Base-by-base conservation (phyloP, 441 rosid species). In the Syzygium malaccense region DNA sequence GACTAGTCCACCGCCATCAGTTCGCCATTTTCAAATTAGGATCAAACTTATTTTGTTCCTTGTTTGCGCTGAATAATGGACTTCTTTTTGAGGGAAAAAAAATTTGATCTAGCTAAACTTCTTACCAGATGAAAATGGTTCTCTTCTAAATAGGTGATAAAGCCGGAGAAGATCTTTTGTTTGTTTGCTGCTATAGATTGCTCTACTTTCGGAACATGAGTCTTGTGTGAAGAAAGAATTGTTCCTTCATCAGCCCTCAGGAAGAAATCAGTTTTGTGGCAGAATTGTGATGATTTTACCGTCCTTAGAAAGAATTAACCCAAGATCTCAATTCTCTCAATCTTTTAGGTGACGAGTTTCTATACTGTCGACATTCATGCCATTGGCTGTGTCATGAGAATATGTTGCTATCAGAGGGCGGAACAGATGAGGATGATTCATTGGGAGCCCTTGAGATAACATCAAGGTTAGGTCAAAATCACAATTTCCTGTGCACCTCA, bases 401-500 rank as follows among this genome's bases (percentile, higher is more conserved):
- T 83, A 78, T 48, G 79, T 58, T 48, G 85, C 85, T 68, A 62
- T 89, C 86, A 48, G 66, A 57, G 85, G 56, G 86, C n/a, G 71
- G 88, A 85, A 88, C 88, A 86, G 41, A 48, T 41, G 83, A 89
- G 86, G 80, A 53, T 56, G 58, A 87, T 87, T 64, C 88, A 75
- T 86, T 54, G 32, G 26, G n/a, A 75, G 58, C 54, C 66, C 41
- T 62, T 54, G 88, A 64, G 86, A 48, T 60, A 49, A 60, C 83
- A 41, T 90, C 87, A 33, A 80, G 86, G 93, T 94, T 94, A 92
- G 95, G 96, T 93, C 93, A 60, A 90, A 91, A 91, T 91, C 93
- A 92, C 86, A 89, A 91, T 88, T 87, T 12, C 49, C 53, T 88
- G 87, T 87, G 83, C 83, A 75, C 41, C 89, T 88, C 84, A 48